Evolutionary conservation across 2,329 filamentous ascomycete species (phyloP).

Genomic region (Microdochium paspali): DNA sequence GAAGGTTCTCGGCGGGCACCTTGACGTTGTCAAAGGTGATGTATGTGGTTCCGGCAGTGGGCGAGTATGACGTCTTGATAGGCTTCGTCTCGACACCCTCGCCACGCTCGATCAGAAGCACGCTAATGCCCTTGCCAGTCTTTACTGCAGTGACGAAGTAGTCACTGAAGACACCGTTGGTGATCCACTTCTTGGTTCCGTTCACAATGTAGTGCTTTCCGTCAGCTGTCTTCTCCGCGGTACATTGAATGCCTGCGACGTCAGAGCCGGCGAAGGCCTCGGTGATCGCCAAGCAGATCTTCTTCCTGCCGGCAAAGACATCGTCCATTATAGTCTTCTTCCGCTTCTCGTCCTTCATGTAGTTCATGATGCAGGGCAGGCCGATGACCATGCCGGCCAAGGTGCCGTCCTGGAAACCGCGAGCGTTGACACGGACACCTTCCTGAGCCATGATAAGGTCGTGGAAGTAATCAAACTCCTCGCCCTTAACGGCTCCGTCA

Average conservation of each 20-base stretch:
- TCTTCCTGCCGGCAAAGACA: conserved; percentile 72
- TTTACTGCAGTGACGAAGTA: conserved; percentile 78
- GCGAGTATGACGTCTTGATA: conserved; percentile 76
- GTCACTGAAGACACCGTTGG: conserved; percentile 70
- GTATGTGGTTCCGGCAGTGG: conserved; percentile 68
- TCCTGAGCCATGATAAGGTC: conserved; percentile 72
- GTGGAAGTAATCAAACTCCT: conserved; percentile 84
- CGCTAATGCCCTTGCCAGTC: conserved; percentile 70
- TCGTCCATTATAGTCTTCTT: conserved; percentile 61
- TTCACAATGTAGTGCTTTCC: conserved; percentile 65
- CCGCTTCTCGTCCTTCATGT: conserved; percentile 57
- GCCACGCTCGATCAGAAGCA: conserved; percentile 64
- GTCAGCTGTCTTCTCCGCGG: conserved; percentile 65
- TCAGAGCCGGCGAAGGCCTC: conserved; percentile 83
- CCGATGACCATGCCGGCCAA: conserved; percentile 81
- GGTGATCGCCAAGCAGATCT: conserved; percentile 80
- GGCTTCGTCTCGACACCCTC: conserved; percentile 68
- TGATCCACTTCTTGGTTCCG: conserved; percentile 80
- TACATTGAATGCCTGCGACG: conserved; percentile 71
- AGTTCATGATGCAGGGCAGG: conserved; percentile 72
- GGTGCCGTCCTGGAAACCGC: conserved; percentile 81
- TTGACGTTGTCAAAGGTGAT: conserved; percentile 82
- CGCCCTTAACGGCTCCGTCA: conserved; percentile 60
- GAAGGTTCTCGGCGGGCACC: conserved; percentile 67
- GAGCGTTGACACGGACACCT: conserved; percentile 56